phyloP scores from a whole-genome alignment of 202 grass and related monocot genomes.

The Setaria viridis region DNA sequence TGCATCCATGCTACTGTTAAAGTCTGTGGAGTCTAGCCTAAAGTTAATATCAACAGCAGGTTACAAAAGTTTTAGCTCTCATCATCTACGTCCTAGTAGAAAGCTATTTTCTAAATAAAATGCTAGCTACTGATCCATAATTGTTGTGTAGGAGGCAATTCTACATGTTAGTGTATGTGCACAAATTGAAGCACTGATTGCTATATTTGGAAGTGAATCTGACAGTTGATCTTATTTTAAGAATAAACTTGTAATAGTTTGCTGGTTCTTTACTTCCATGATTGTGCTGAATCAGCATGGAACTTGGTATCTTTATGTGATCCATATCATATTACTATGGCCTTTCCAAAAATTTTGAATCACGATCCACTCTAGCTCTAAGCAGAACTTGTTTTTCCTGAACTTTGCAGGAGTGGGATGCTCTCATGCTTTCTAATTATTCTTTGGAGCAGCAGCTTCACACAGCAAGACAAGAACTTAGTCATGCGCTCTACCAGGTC shows the following conservation, averaged over 20 bases:
- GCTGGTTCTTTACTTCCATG: background rate
- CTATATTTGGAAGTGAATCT: background rate
- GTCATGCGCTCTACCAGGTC: conserved; percentile 99
- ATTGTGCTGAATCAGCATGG: background rate
- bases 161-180: background rate
- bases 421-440: conserved; percentile 96
- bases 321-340: background rate
- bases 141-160: background rate
- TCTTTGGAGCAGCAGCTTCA: conserved; percentile 97
- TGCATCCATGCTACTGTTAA: background rate
- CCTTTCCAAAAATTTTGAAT: background rate
- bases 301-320: conserved; percentile 23
- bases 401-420: conserved; percentile 90
- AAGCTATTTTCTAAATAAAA: background rate
- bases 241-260: background rate
- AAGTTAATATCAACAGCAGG: background rate
- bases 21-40: background rate
- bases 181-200: background rate
- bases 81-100: background rate
- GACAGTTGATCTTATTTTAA: conserved; percentile 1
- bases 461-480: conserved; percentile 95
- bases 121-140: background rate
- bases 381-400: conserved; percentile 34
- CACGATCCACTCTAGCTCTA: conserved; percentile 33
- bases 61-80: background rate